Evolutionary conservation across 2,329 filamentous ascomycete genomes (phyloP), one percentile per base, ranked within the genome.

Genomic region (Scedosporium minutisporum): DNA sequence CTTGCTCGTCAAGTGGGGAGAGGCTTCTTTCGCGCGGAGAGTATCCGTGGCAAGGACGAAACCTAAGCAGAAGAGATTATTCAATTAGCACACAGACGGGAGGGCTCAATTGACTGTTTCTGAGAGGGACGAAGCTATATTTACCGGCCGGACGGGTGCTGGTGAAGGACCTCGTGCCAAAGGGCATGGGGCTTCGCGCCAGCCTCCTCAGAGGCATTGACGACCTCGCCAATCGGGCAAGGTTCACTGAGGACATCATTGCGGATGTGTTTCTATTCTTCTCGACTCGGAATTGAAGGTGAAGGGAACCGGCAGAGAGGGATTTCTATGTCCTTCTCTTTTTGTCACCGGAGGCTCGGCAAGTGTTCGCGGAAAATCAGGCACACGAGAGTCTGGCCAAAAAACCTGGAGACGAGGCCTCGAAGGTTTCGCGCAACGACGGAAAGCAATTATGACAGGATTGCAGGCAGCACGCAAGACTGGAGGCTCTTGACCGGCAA

Each of bases 21-120:
- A 90, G 38, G 93, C 93, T 81, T 97, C 93, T 82, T 96, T 96
- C 63, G 93, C 95, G 76, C 92, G 88, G 68, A 97, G 83, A 68
- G 91, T 90, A 69, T 87, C 85, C 77, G 89, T 93, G 70, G 89
- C 87, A 75, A 96, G 90, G 74, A 97, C 90, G 75, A 89, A 87
- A 72, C 91, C 90, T 92, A 70, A 57, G 42, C 12, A 23, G 27
- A 57, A 62, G 57, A 63, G 27, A n/a, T 16, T 4, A 60, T n/a
- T n/a, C 25, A 25, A 33, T 46, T 44, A 59, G 38, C 18, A 60
- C 16, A n/a, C 10, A 58, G 29, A 58, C n/a, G 5, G 23, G 12
- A 25, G 3, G 14, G 21, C 16, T 23, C 55, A 38, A 33, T 33
- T 33, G 27, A 4, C 1, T 16, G 3, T 48, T 12, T 14, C n/a